Base-by-base conservation (phyloP, 192 early-diverging fungal genomes). In the Allomyces javanicus region DNA sequence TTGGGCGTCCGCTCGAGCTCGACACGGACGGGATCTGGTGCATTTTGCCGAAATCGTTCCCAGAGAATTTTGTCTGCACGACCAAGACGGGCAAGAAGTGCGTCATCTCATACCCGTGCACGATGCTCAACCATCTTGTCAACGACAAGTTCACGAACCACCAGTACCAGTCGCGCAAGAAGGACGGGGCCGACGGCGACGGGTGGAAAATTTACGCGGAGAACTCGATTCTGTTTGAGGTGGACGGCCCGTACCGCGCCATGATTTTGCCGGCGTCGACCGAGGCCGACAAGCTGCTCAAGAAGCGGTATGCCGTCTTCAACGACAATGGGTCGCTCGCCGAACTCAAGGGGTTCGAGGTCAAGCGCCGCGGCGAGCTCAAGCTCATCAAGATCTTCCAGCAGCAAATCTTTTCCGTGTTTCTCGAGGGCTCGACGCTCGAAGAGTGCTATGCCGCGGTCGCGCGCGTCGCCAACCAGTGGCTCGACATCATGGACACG, bases 21-120 rank as follows among this genome's bases (percentile, higher is more conserved):
- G 96, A 99, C 71, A 99, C 96, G 19, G 96, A 99, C 67, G 96
- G 96, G 65, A 97, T 99, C 72, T 96, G 96, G 96, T 96, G 94
- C 72, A 93, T 93, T 24, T 78, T 99, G 55, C 96, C 96, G 0
- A 73, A 83, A 24, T 82, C 82, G 0, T 99, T 99, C 63, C 96
- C 96, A 0, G 93, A 96, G 70, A 91, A 93, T 71, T 94, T 87
- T 73, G 75, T 78, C 9, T 97, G 97, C 75, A 85, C 82, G 64
- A 78, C 96, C 45, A 81, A 78, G 62, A 69, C 67, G 66, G 91
- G 90, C 23, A 93, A 91, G 71, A 78, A 75, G 0, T 79, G 89
- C 27, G 76, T 77, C n/a, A 87, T 99, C 62, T 94, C 93, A 11
- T 99, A 96, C 67, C 96, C 96, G 19, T 96, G 96, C 75, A 86